Evolutionary conservation across 169 alveolate species (phyloP), one percentile per base, ranked within the genome.

Genomic region (Plasmodium inui): DNA sequence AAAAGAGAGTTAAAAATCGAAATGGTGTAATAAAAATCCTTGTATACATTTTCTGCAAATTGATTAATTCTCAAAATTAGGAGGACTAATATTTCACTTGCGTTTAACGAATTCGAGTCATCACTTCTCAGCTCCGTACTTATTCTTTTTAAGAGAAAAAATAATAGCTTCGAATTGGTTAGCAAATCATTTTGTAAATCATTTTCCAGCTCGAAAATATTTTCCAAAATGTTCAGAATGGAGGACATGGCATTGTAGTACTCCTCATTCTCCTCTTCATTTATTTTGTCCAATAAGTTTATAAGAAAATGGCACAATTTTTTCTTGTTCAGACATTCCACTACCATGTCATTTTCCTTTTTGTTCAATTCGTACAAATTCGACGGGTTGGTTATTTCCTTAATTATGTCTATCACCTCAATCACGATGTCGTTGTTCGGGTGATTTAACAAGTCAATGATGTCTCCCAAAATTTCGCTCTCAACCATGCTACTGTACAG

Each of bases 161-260:
- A 89, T 89, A 89, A 37, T n/a, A 89, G 72, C 53, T 89, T 89
- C 19, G 94, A 89, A 89, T 79, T 89, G 0, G 86, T 89, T 30
- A 89, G 82, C 32, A 89, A 72, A 79, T 89, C 94, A 78, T 89
- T 89, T 67, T 89, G 94, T 50, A 89, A 57, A 22, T 37, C 73
- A 50, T 89, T 89, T 89, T 89, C 94, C 46, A 89, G 83, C 50
- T 89, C 94, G 50, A 89, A 89, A 28, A 89, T 89, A 67, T 89
- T 89, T 61, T 89, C 94, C 28, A 89, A 89, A 78, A 89, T 89
- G 22, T 53, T 89, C 6, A 89, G 73, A 41, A 79, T 89, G n/a
- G 94, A 89, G 46, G 94, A 79, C 73, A 89, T 89, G 41, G 90
- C 94, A 78, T 89, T 89, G 61, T 89, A 89, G 30, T 89, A 89